Evolutionary conservation across 2,329 filamentous ascomycete species (phyloP), one percentile per base, ranked within the genome.

Genomic region (Leptographium flavum): DNA sequence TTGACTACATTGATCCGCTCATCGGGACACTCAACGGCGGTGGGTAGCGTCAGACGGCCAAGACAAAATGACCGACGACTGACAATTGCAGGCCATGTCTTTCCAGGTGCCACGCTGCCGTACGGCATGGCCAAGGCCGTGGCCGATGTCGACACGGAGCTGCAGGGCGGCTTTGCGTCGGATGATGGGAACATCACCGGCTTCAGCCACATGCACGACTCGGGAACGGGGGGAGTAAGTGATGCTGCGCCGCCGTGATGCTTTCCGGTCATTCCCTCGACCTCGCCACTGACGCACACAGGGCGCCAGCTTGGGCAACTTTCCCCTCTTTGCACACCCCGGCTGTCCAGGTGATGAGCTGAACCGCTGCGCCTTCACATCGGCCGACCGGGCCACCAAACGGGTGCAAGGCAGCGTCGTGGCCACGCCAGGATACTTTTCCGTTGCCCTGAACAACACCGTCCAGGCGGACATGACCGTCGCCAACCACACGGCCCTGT

Each of bases 401-500:
- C 47, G 60, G 51, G 57, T 66, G 5, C 58, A 63, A 10, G 63
- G 65, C 11, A 70, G 64, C 2, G 63, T 70, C 1, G 58, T 63
- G 13, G 71, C 73, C 0, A 54, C 57, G 9, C 73, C 74, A 0
- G 75, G 75, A 3, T 74, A 76, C 48, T 81, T 81, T 54, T 63
- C 66, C 13, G 64, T 81, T n/a, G 66, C 65, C 2, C 57, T 81
- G 35, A 63, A 57, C 8, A 72, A 69, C 8, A 68, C 69, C 0
- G 64, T 81, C 31, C 63, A 64, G 25, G 69, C 72, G 0, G 71
- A 79, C 47, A 78, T 78, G 69, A 77, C 77, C 0, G 68, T 71
- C 4, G 70, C 74, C 1, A 74, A 79, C 37, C 74, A 71, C 46
- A 75, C 76, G 1, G 74, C 76, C 3, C 55, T 82, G n/a, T 80